Percentiles rank a stretch among this genome's conserved stretches.
These are phyloP conservation scores for Magnusiomyces ingens DNA, from an alignment of 1,139 yeast genomes.

Conservation along the genomic window DNA sequence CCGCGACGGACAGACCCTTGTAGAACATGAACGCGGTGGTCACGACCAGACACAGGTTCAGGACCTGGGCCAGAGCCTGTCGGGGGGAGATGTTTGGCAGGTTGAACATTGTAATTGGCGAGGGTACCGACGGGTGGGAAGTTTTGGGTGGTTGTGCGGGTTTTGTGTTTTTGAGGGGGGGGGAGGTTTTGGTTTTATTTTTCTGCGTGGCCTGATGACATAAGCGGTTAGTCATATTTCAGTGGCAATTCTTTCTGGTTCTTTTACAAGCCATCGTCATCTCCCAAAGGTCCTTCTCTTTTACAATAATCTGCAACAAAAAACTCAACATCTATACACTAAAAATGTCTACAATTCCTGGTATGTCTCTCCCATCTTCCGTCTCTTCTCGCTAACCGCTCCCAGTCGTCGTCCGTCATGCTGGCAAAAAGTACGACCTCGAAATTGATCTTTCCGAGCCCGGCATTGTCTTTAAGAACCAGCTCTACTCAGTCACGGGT, in stretches of 20 bases:
- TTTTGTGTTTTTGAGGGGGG: background rate
- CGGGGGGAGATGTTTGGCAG: slow-evolving; percentile 22
- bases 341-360: slow-evolving; percentile 16
- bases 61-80: slow-evolving; percentile 43
- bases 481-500: slow-evolving; percentile 64
- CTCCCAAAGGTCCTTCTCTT: background rate
- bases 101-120: slow-evolving; percentile 7
- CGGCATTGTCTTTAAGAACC: slow-evolving; percentile 65
- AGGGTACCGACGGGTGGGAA: background rate
- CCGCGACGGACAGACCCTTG: slow-evolving; percentile 70
- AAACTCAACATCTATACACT: background rate
- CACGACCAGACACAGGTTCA: slow-evolving; percentile 69
- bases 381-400: background rate
- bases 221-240: background rate
- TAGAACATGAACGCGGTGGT: slow-evolving; percentile 89
- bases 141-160: too few relatives aligned
- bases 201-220: too few relatives aligned
- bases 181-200: slow-evolving; percentile 2
- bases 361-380: slow-evolving; percentile 5
- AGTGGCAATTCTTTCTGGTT: slow-evolving; percentile 11
- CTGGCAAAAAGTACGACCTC: slow-evolving; percentile 75
- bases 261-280: background rate
- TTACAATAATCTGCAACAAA: too few relatives aligned
- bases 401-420: slow-evolving; percentile 61
- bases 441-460: slow-evolving; percentile 43